Base-by-base conservation (phyloP, 371 early-diverging fungal genomes). In the Capillidium heterosporum region DNA sequence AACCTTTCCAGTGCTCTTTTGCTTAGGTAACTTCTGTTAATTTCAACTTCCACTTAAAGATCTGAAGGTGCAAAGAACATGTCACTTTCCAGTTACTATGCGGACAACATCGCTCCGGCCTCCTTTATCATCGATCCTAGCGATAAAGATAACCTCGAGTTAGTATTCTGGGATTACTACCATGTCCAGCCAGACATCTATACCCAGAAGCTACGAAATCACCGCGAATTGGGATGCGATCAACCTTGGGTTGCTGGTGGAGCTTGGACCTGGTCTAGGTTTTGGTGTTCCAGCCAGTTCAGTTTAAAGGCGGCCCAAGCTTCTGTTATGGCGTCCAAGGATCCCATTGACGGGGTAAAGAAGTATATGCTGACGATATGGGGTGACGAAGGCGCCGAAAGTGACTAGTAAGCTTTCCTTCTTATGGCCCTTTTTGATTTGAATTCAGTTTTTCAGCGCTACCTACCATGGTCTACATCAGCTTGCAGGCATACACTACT, bases 361-460 rank as follows among this genome's bases (percentile, higher is more conserved):
- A 82, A 87, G 62, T 74, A 78, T 4, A 81, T 90, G 67, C 77
- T 85, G 32, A 90, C 89, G 0, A 76, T 79, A 43, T 84, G 90
- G 89, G 91, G 91, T 19, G 91, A 90, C 62, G 91, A 90, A 61
- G 89, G 88, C 40, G 85, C 88, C 65, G 91, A 90, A 67, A 86
- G 84, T 60, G 91, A 89, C 60, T 74, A 85, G 71, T 75, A 70
- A 60, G 63, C 47, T 15, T 24, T 15, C 17, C n/a, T 40, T 40
- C 10, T 40, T 63, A 15, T 27, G 17, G 5, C 5, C 15, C 11
- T 47, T 17, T 47, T 47, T 21, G 10, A 17, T n/a, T 17, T n/a
- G 10, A 11, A 11, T 47, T 11, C 10, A 47, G 19, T 23, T 40
- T 55, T 29, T 27, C 27, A 23, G 23, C 51, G 11, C 29, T 50